Percentiles rank a stretch among this genome's conserved stretches.
Conservation (phyloP, 192 early-diverging fungal genomes). For the Linnemannia elongata region DNA sequence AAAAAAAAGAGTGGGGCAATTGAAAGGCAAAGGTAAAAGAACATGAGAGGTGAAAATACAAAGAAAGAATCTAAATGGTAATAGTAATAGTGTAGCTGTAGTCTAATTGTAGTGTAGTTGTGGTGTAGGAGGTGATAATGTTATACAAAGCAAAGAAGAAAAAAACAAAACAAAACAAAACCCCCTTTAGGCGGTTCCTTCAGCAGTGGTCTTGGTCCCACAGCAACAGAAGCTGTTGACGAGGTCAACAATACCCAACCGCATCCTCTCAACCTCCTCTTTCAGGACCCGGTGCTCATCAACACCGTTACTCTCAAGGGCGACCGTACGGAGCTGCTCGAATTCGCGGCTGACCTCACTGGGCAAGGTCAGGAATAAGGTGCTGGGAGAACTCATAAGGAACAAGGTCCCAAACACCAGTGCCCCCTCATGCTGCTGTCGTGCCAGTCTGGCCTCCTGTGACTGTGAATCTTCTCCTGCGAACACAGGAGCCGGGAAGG, state of each 20-base stretch:
- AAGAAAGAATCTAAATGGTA: neutral
- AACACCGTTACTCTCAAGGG: conserved; percentile 9
- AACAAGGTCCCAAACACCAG: conserved; percentile 72
- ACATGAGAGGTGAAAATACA: neutral
- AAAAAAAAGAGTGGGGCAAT: neutral
- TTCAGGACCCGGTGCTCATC: conserved; percentile 58
- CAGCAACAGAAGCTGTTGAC: conserved; percentile 73
- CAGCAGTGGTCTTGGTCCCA: conserved; percentile 48
- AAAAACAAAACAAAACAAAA: neutral
- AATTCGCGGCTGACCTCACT: conserved; percentile 59
- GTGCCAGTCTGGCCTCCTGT: conserved; percentile 23
- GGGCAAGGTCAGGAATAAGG: conserved; percentile 66
- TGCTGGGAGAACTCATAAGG: conserved; percentile 69
- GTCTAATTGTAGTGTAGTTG: neutral
- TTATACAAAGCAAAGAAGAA: neutral
- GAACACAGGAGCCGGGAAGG: conserved; percentile 27
- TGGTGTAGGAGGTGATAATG: neutral
- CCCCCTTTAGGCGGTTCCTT: neutral
- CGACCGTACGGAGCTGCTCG: conserved; percentile 25
- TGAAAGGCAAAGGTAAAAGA: neutral
- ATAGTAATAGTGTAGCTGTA: neutral
- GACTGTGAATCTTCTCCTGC: conserved; percentile 21
- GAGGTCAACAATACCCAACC: conserved; percentile 66
- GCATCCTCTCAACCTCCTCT: conserved; percentile 66
- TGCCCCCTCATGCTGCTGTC: conserved; percentile 55